Base-by-base conservation (phyloP, 2,329 filamentous ascomycete genomes). In the Spiromastix sp. region DNA sequence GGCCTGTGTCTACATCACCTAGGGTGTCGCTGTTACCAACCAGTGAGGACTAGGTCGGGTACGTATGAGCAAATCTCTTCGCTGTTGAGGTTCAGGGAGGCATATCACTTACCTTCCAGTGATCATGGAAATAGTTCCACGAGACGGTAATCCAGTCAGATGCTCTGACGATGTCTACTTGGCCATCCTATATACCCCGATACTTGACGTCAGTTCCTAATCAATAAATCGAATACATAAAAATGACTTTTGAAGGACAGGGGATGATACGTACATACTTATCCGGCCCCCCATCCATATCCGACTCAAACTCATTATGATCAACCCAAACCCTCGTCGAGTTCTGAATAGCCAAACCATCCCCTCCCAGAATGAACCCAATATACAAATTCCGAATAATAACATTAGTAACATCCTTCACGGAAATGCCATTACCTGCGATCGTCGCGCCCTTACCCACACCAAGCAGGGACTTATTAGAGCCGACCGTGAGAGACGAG, bases 81-180 rank as follows among this genome's bases (percentile, higher is more conserved):
- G 3, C 3, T 24, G 16, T 16, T n/a, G 8, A 34, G 8, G 13
- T 10, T n/a, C 15, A 2, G 5, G 12, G 19, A 26, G 22, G 16
- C 1, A 35, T 13, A 9, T 10, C 15, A 12, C 34, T 10, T 30
- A 36, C 34, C 34, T 36, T 69, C 59, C 62, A 67, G 49, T 67
- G 62, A 42, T 67, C 59, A 40, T 68, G 65, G 56, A 68, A 66
- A 43, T 66, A 67, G 50, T 67, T 68, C 60, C 63, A 65, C 0
- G 59, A 66, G 2, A 68, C 51, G 0, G 66, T 69, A 38, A 68
- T 51, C 49, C 54, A 68, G 50, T 68, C 64, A 0, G 59, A 60
- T 3, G 54, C 63, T 3, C 59, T 59, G 30, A 64, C 59, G 24
- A 67, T 64, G 29, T 68, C 65, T 19, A 66, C 48, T 48, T 66